A percentile compares a stretch with the other conserved stretches of the same genome.
These are phyloP conservation scores for Heterobasidion parviporum DNA, from an alignment of 1,284 basidiomycete genomes.

Conservation along the genomic window DNA sequence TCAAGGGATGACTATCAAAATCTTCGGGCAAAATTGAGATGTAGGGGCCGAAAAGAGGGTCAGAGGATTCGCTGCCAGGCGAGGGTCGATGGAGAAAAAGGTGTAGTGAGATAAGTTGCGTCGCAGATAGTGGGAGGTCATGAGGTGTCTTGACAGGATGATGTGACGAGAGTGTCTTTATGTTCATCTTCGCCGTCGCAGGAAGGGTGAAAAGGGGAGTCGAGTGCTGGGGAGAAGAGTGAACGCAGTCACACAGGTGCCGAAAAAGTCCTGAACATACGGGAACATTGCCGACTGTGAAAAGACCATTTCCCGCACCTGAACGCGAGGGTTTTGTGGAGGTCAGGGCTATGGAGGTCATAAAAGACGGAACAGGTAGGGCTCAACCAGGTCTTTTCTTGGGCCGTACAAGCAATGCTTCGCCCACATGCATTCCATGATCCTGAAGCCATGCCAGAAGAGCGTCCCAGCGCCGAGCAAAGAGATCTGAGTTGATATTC, in stretches of 20 bases:
- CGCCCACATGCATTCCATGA: conserved; percentile 35
- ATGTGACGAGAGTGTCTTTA: conserved; percentile 46
- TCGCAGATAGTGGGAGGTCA: conserved; percentile 37
- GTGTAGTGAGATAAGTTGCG: conserved; percentile 44
- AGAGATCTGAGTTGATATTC: neutral
- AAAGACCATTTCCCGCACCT: conserved; percentile 70
- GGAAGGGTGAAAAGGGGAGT: conserved; percentile 59
- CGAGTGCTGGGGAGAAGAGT: neutral
- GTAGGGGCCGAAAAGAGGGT: conserved; percentile 67
- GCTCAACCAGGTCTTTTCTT: conserved; percentile 1
- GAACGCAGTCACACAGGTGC: neutral
- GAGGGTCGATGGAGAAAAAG: conserved; percentile 29
- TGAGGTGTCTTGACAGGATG: conserved; percentile 31
- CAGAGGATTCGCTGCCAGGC: conserved; percentile 29
- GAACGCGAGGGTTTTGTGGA: neutral
- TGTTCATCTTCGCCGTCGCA: conserved; percentile 60
- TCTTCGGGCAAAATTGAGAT: conserved; percentile 63
- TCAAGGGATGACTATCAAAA: conserved; percentile 70
- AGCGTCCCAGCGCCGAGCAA: conserved; percentile 31
- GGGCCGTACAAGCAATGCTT: conserved; percentile 25
- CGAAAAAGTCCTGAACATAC: neutral
- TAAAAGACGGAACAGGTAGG: neutral
- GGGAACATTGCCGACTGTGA: conserved; percentile 25
- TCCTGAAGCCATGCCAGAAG: conserved; percentile 48
- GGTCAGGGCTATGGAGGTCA: neutral